Base-by-base conservation (phyloP, 495 filamentous ascomycete species). In the Hypomontagnella monticulosa region DNA sequence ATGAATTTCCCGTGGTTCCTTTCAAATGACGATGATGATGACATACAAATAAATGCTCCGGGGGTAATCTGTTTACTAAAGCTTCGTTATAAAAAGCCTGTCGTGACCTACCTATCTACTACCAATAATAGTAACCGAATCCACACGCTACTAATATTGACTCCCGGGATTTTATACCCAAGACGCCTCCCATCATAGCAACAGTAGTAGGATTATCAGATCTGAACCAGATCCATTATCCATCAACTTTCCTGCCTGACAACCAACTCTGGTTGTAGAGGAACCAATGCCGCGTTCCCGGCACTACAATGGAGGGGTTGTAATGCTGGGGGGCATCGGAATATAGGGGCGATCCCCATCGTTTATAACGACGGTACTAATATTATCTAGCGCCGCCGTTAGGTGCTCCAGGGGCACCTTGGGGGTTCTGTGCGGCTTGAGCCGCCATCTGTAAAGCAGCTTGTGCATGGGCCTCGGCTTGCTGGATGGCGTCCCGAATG, bases 401-500 rank as follows among this genome's bases (percentile, higher is more conserved):
- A 3, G 71, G 10, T 15, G 36, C 50, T 3, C 63, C 63, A 4
- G 70, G 41, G n/a, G 57, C 48, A 12, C 62, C 63, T 43, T 71
- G 63, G 10, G 61, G 56, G 43, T 67, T 69, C 36, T 71, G 69
- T 3, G 64, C 71, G 10, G 69, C 63, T 43, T 66, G 63, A 8
- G 54, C 63, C 44, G 67, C 69, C 49, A 70, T 32, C 20, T 73
- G 72, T 15, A 61, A 41, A 49, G 73, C 73, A 33, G 80, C 75
- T 47, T 76, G 73, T 38, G 76, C 79, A 46, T 80, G 73, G 4
- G 71, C 71, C 23, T 96, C 91, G 12, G 93, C 93, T 75, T 93
- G 88, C 61, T 92, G 86, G 67, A 94, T 84, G 34, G 94, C 93
- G 23, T 81, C 84, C 71, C 93, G 87, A 54, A 99, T 84, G 54